phyloP scores from a whole-genome alignment of 495 filamentous ascomycete genomes.

The Rusavskia elegans region DNA sequence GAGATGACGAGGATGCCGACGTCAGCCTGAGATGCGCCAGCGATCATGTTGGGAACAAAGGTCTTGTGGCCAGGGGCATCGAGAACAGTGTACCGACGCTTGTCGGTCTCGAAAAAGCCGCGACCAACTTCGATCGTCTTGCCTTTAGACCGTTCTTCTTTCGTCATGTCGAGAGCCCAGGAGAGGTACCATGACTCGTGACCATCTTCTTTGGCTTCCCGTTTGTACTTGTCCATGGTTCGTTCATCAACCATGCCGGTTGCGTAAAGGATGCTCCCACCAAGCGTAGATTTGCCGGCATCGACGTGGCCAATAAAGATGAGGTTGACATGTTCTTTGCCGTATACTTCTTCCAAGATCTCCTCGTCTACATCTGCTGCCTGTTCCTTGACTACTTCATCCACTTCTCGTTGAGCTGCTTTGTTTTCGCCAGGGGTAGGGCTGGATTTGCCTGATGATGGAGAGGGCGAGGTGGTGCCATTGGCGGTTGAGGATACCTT shows the following conservation, averaged over 20 bases:
- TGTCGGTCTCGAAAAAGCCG: conserved; percentile 89
- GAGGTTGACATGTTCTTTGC: conserved; percentile 95
- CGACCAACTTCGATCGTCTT: conserved; percentile 97
- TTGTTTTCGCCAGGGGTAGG: conserved; percentile 39
- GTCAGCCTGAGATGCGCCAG: conserved; percentile 90
- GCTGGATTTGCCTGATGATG: conserved; percentile 62
- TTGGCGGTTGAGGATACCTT: conserved; percentile 39
- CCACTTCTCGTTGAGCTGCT: conserved; percentile 45
- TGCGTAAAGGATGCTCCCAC: conserved; percentile 76
- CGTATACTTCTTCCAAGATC: conserved; percentile 86
- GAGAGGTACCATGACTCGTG: conserved; percentile 98
- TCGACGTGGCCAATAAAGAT: conserved; percentile 98
- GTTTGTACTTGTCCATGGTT: conserved; percentile 95
- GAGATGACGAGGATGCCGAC: conserved; percentile 93
- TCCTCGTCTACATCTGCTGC: conserved; percentile 80
- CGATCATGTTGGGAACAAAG: conserved; percentile 92
- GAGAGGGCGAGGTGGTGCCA: conserved; percentile 60
- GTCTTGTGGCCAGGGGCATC: conserved; percentile 96
- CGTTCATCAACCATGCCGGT: conserved; percentile 99
- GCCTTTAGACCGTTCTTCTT: conserved; percentile 90
- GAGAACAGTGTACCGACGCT: conserved; percentile 78
- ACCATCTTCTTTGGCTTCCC: conserved; percentile 86
- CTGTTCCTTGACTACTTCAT: conserved; percentile 78
- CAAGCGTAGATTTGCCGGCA: conserved; percentile 90
- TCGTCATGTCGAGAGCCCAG: conserved; percentile 92